Base-by-base conservation (phyloP, 1,139 yeast genomes). In the Nakaseomyces nivariensis region DNA sequence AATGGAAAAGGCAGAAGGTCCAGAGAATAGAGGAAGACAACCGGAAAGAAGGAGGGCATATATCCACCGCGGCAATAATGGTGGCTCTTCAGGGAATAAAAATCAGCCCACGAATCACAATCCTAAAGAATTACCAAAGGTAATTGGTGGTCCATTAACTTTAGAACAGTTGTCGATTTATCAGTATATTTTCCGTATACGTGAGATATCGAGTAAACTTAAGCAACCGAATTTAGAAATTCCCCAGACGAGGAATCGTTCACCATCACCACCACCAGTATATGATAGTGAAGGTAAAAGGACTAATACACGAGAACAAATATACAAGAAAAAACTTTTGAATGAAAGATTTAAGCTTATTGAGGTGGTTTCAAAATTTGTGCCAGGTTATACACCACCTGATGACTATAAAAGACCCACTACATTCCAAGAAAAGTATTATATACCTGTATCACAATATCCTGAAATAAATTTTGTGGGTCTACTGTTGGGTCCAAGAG, bases 381-480 rank as follows among this genome's bases (percentile, higher is more conserved):
- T 92, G 43, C 95, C 95, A n/a, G 79, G 80, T 57, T 94, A 79
- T 64, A 76, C 74, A 48, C 86, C 96, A 1, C 98, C 98, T 0
- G 71, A 74, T 17, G 94, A 85, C 62, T 90, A 87, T 66, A 70
- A 75, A 52, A 74, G 82, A 51, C 88, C 87, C 37, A 83, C 85
- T 6, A 82, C 79, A 58, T 81, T 89, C 4, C 76, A 77, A 49
- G 96, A 90, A 58, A 92, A 89, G 67, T 76, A 88, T 48, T 90
- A 80, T 64, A 79, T 94, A 22, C 97, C 98, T 0, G 85, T 80
- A 1, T 77, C 82, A 48, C 95, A 89, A 54, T 85, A 88, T 67
- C 97, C 97, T 0, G 94, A 85, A 48, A 83, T 92, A 58, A 94
- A 94, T 69, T 90, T 90, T 62, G 87, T 92, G 49, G 99, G 99